Evolutionary conservation across 305 asterid species (phyloP).

Genomic region (Fraxinus baroniana): DNA sequence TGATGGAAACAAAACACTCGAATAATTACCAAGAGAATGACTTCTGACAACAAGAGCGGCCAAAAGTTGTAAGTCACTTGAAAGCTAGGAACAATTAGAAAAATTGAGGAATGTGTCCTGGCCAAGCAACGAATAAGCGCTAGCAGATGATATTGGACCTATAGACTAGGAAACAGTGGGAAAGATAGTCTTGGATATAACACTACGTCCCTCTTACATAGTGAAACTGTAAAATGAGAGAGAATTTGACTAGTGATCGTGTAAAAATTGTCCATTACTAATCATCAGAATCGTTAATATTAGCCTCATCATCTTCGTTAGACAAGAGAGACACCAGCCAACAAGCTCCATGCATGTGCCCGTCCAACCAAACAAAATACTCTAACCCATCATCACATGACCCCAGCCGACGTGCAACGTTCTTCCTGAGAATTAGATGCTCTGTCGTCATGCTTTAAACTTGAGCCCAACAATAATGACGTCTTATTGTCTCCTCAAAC

Average conservation of each 20-base stretch:
- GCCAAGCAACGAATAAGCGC: no score
- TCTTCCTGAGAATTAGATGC: conserved; percentile 47
- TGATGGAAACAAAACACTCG: conserved; percentile 40
- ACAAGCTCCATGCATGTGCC: conserved; percentile 72
- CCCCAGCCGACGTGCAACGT: conserved; percentile 64
- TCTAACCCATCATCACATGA: conserved; percentile 53
- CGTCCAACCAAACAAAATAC: conserved; percentile 72
- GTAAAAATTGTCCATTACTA: neutral
- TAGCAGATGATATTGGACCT: no score
- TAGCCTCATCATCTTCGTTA: conserved; percentile 15
- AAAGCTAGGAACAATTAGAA: no score
- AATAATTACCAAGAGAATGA: no score
- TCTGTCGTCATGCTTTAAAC: conserved; percentile 82
- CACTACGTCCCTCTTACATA: no score
- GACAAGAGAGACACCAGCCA: conserved; percentile 63
- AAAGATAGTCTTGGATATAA: no score
- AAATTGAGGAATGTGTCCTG: no score
- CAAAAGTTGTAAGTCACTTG: no score
- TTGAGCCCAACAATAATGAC: conserved; percentile 67
- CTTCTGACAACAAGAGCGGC: no score
- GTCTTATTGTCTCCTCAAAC: conserved; percentile 47
- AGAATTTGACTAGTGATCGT: neutral
- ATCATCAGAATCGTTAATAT: neutral
- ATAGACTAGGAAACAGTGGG: no score
- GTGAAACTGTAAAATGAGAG: no score